Conservation (phyloP, 768 basidiomycete species). For the Phlebiopsis flavidoalba region DNA sequence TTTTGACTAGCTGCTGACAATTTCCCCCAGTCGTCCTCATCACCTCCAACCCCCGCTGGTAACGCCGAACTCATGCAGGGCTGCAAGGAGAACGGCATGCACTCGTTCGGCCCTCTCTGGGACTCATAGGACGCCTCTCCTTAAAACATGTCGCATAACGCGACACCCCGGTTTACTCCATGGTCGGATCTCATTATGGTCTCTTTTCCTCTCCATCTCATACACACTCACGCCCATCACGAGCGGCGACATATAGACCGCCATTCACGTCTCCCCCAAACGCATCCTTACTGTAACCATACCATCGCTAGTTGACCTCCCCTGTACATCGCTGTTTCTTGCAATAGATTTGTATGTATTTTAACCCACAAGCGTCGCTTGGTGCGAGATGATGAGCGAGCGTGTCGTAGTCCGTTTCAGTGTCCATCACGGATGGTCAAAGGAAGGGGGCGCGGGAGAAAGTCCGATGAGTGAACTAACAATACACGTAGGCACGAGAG, state of each 20-base stretch:
- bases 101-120: slow-evolving; percentile 59
- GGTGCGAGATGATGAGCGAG: neutral
- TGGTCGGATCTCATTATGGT: neutral
- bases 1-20: neutral
- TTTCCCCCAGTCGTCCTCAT: slow-evolving; percentile 54
- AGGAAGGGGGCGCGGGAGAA: neutral
- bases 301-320: neutral
- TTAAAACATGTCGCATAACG: too few relatives aligned
- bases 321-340: neutral
- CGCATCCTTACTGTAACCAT: neutral
- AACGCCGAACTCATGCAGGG: slow-evolving; percentile 71
- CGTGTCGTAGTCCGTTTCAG: neutral
- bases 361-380: neutral
- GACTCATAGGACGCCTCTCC: slow-evolving; percentile 44
- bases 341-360: neutral
- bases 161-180: too few relatives aligned
- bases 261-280: neutral
- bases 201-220: neutral
- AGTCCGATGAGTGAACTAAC: neutral
- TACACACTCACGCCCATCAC: neutral
- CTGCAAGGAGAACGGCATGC: slow-evolving; percentile 17
- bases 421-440: neutral
- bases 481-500: neutral
- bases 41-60: slow-evolving; percentile 73
- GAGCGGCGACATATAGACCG: neutral